A percentile compares a stretch with the other conserved stretches of the same genome.
Evolutionary conservation across 768 basidiomycete species (phyloP).

Genomic region (Amyloporia xantha): DNA sequence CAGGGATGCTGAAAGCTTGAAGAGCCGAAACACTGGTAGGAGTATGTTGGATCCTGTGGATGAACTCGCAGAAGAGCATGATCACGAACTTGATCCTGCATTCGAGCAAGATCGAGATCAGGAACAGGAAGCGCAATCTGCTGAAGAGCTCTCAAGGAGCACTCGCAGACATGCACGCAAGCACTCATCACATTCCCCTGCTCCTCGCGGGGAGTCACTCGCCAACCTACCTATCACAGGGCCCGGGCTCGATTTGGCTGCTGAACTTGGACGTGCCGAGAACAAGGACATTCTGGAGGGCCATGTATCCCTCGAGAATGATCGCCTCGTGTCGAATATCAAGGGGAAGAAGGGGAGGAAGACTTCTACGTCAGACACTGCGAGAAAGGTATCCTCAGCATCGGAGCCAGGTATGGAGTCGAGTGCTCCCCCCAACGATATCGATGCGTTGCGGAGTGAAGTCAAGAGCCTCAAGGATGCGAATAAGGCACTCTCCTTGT

Average conservation of each 20-base stretch:
- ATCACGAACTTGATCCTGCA: conserved; percentile 39
- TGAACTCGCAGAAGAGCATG: conserved; percentile 42
- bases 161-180: conserved; percentile 43
- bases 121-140: conserved; percentile 9
- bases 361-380: conserved; percentile 19
- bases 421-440: conserved; percentile 43
- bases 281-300: conserved; percentile 74
- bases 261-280: conserved; percentile 87
- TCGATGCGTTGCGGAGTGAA: conserved; percentile 75
- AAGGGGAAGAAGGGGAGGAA: conserved; percentile 34
- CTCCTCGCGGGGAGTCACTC: conserved; percentile 68
- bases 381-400: conserved; percentile 25
- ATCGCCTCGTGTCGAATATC: conserved; percentile 36
- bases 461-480: conserved; percentile 92
- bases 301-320: conserved; percentile 43
- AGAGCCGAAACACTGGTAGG: conserved; percentile 48
- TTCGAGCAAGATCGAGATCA: conserved; percentile 26
- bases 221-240: conserved; percentile 84
- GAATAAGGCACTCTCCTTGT: conserved; percentile 91
- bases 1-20: conserved; percentile 36
- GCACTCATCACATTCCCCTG: conserved; percentile 29
- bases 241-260: conserved; percentile 83
- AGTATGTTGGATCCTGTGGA: conserved; percentile 48
- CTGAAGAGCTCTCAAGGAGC: conserved; percentile 31
- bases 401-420: conserved; percentile 38